A percentile compares a stretch with the other conserved stretches of the same genome.
Conservation (phyloP, 495 filamentous ascomycete species). For the Symbiotaphrina buchneri region DNA sequence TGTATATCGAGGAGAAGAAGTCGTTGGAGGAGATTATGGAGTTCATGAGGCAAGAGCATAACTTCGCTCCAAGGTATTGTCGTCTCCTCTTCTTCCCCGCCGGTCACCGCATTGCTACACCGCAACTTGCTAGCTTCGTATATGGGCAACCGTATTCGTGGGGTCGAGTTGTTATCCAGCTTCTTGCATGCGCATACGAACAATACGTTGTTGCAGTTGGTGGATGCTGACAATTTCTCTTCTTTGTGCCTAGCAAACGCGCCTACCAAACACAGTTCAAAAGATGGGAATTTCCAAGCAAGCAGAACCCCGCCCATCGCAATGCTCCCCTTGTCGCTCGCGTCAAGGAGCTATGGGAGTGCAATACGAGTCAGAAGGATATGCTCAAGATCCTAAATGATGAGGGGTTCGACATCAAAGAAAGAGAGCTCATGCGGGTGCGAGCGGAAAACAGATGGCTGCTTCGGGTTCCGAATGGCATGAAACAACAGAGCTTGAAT, state of each 20-base stretch:
- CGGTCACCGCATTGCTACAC: no score
- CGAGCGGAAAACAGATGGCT: constrained; percentile 40
- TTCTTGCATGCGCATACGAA: no score
- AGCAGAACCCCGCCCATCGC: constrained; percentile 45
- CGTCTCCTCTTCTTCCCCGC: constrained; percentile 1
- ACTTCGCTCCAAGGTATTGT: constrained; percentile 41
- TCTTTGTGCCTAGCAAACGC: constrained; percentile 29
- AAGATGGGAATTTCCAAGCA: constrained; percentile 56
- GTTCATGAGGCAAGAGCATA: constrained; percentile 31
- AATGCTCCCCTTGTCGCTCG: constrained; percentile 39
- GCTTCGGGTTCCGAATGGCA: constrained; percentile 33
- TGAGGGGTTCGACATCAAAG: constrained; percentile 42
- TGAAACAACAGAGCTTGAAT: constrained; percentile 15
- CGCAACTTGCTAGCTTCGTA: no score
- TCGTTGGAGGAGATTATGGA: constrained; percentile 45
- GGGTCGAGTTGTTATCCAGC: no score
- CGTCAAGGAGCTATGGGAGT: constrained; percentile 55
- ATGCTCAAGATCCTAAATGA: constrained; percentile 48
- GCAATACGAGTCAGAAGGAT: constrained; percentile 40
- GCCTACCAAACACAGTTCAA: constrained; percentile 53
- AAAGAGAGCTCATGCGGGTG: constrained; percentile 42
- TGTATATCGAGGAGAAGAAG: constrained; percentile 54
- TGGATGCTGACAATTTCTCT: no score
- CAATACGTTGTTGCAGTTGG: not conserved
- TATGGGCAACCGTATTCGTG: no score